Percentiles rank a stretch among this genome's conserved stretches.
phyloP scores from a whole-genome alignment of 352 stramenopile species.

The Phytophthora pluvialis region DNA sequence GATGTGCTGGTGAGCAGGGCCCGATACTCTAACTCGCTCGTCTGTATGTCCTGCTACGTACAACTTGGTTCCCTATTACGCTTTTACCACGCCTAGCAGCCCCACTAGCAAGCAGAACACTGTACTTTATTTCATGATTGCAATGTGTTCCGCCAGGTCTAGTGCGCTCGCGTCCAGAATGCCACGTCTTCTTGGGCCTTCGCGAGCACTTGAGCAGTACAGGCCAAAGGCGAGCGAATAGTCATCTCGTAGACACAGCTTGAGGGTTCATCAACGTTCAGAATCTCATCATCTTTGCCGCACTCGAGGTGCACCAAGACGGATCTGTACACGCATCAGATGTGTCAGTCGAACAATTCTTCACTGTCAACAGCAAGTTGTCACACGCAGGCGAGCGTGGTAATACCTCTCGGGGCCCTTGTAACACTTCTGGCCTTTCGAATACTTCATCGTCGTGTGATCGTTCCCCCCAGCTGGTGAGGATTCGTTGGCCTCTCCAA shows the following conservation, averaged over 20 bases:
- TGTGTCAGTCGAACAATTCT: slow-evolving; percentile 3
- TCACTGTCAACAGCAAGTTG: neutral
- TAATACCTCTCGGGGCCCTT: slow-evolving; percentile 85
- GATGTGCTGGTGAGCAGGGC: too few species aligned
- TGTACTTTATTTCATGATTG: neutral
- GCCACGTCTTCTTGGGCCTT: slow-evolving; percentile 51
- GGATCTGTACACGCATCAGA: slow-evolving; percentile 34
- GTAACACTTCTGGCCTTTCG: slow-evolving; percentile 89
- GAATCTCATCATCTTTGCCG: slow-evolving; percentile 77
- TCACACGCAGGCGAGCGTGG: neutral
- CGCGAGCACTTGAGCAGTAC: slow-evolving; percentile 52
- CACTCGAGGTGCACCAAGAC: slow-evolving; percentile 84
- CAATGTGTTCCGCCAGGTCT: neutral
- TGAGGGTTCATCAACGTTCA: slow-evolving; percentile 92
- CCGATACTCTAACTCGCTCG: too few species aligned
- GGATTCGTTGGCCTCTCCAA: slow-evolving; percentile 2
- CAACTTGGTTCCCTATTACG: too few species aligned
- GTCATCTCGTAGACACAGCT: slow-evolving; percentile 93
- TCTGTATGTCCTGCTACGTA: too few species aligned
- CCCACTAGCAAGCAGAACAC: neutral
- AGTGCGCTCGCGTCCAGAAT: slow-evolving; percentile 47
- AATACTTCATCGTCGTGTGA: slow-evolving; percentile 78
- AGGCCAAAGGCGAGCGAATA: slow-evolving; percentile 71
- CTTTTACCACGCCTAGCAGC: neutral
- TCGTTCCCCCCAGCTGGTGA: slow-evolving; percentile 17